A percentile compares a stretch with the other conserved stretches of the same genome.
Evolutionary conservation across 2,329 filamentous ascomycete species (phyloP).

Genomic region (Mycogone perniciosa): DNA sequence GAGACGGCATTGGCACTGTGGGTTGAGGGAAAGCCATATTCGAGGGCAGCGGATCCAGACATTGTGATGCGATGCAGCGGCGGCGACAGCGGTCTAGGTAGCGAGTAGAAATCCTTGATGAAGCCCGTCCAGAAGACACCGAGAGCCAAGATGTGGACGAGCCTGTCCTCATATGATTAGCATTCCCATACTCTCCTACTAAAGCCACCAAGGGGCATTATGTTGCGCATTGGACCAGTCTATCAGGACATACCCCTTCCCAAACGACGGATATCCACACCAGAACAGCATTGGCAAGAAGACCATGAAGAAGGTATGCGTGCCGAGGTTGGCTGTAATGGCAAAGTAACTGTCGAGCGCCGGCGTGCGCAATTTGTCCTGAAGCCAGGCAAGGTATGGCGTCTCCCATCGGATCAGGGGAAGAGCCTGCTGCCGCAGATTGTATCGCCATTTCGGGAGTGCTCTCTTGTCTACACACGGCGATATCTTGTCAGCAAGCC

Average conservation of each 20-base stretch:
- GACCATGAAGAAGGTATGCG: constrained; percentile 98
- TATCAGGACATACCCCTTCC: constrained; percentile 64
- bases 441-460: constrained; percentile 84
- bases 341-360: constrained; percentile 94
- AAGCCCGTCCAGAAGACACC: constrained; percentile 88
- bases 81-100: constrained; percentile 85
- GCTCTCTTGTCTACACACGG: constrained; percentile 64
- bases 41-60: constrained; percentile 89
- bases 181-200: neutral
- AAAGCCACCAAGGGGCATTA: neutral
- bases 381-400: constrained; percentile 82
- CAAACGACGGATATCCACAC: constrained; percentile 81
- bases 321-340: constrained; percentile 90
- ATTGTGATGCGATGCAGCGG: constrained; percentile 93
- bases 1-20: constrained; percentile 97
- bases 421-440: constrained; percentile 71
- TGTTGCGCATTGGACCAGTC: neutral
- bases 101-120: constrained; percentile 86
- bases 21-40: constrained; percentile 96
- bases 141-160: constrained; percentile 68
- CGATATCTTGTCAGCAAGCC: neutral
- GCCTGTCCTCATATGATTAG: constrained; percentile 33
- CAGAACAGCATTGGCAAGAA: constrained; percentile 92
- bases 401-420: constrained; percentile 93
- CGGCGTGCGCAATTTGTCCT: constrained; percentile 72